These are phyloP conservation scores for Tulasnella sp. DNA, from an alignment of 768 basidiomycete genomes.

Conservation along the genomic window DNA sequence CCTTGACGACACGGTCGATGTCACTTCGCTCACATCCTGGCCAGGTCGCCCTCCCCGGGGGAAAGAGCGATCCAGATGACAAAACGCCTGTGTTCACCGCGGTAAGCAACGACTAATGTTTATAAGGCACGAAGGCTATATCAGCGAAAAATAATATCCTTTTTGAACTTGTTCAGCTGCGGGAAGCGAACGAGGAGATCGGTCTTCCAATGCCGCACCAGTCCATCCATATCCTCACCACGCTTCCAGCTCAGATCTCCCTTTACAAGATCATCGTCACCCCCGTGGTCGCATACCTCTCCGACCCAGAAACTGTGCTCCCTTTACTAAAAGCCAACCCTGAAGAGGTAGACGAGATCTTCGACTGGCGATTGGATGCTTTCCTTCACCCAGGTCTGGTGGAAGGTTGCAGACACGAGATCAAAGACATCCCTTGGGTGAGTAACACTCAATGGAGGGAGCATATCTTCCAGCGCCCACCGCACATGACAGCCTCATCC, in stretches of 20 bases:
- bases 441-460: slow-evolving; percentile 53
- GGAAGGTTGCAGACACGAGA: slow-evolving; percentile 33
- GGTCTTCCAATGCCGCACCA: slow-evolving; percentile 38
- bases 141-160: background rate
- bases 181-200: slow-evolving; percentile 84
- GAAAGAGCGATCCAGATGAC: slow-evolving; percentile 62
- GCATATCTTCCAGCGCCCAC: slow-evolving; percentile 59
- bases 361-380: slow-evolving; percentile 66
- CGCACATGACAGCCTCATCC: slow-evolving; percentile 27
- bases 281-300: slow-evolving; percentile 64
- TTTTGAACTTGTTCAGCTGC: slow-evolving; percentile 35
- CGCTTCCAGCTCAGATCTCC: slow-evolving; percentile 57
- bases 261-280: slow-evolving; percentile 59
- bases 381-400: slow-evolving; percentile 58
- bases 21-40: slow-evolving; percentile 61
- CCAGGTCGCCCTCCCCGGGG: slow-evolving; percentile 65
- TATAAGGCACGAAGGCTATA: background rate
- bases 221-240: slow-evolving; percentile 47
- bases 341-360: slow-evolving; percentile 64
- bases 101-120: slow-evolving; percentile 35
- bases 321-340: slow-evolving; percentile 41
- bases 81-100: slow-evolving; percentile 55
- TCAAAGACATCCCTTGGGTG: slow-evolving; percentile 44
- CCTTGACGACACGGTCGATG: slow-evolving; percentile 81
- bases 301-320: slow-evolving; percentile 39